phyloP scores from a whole-genome alignment of 2,329 filamentous ascomycete species.

The Alternaria gaisen region DNA sequence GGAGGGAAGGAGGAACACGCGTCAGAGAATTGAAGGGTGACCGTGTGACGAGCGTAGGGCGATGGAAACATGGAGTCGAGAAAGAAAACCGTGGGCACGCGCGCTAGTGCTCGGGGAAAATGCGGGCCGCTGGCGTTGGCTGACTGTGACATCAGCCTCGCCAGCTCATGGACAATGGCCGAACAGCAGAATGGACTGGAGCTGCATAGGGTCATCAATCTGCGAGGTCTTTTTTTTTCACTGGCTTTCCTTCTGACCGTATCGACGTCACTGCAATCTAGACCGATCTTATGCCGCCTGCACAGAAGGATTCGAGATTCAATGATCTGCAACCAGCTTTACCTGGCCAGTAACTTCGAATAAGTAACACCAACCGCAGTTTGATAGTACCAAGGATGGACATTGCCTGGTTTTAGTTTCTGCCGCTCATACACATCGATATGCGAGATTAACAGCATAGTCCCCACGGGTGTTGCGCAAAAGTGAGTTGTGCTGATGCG shows the following conservation, averaged over 20 bases:
- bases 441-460: background rate
- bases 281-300: background rate
- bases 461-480: background rate
- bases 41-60: conserved; percentile 32
- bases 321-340: conserved; percentile 15
- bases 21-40: conserved; percentile 33
- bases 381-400: background rate
- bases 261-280: background rate
- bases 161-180: background rate
- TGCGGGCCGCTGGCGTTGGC: conserved; percentile 27
- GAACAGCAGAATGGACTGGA: background rate
- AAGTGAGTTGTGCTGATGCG: too few species aligned
- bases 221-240: background rate
- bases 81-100: conserved; percentile 32
- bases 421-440: too few species aligned
- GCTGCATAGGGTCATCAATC: background rate
- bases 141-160: conserved; percentile 20
- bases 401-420: background rate
- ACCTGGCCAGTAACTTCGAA: background rate
- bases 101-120: conserved; percentile 35
- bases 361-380: background rate
- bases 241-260: background rate
- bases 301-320: conserved; percentile 3
- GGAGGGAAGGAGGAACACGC: conserved; percentile 24
- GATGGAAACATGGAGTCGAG: conserved; percentile 15